Evolutionary conservation across 495 filamentous ascomycete species (phyloP).

Genomic region (Aspergillus campestris): DNA sequence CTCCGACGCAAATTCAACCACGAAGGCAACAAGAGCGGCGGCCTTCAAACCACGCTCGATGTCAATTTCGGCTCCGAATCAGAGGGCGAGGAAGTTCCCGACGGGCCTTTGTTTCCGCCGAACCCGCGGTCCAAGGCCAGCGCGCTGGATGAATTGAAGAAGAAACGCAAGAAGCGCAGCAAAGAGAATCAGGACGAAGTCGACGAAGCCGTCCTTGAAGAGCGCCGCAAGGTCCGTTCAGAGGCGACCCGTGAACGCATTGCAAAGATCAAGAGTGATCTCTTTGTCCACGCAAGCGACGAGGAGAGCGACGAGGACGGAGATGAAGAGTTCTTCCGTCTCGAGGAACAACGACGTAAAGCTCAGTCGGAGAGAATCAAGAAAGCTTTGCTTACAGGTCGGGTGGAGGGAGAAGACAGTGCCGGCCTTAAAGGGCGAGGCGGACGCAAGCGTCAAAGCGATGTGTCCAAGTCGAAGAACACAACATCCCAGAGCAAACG

Average conservation of each 20-base stretch:
- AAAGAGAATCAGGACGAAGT: constrained; percentile 29
- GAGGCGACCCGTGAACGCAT: constrained; percentile 54
- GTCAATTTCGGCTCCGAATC: constrained; percentile 57
- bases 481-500: constrained; percentile 21
- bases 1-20: constrained; percentile 59
- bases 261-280: constrained; percentile 70
- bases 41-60: constrained; percentile 21
- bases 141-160: constrained; percentile 42
- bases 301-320: constrained; percentile 68
- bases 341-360: constrained; percentile 52
- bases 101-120: constrained; percentile 65
- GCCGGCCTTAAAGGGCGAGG: constrained; percentile 15
- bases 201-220: constrained; percentile 43
- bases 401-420: constrained; percentile 35
- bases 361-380: constrained; percentile 40
- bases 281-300: constrained; percentile 71
- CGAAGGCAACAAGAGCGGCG: constrained; percentile 27
- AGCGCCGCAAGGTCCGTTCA: constrained; percentile 44
- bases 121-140: constrained; percentile 36
- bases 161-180: constrained; percentile 42
- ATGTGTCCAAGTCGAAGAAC: constrained; percentile 10
- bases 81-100: constrained; percentile 46
- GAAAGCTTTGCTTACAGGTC: constrained; percentile 45
- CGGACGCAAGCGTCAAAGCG: constrained; percentile 28
- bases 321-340: constrained; percentile 60